These are phyloP conservation scores for Iris macrosiphon DNA, from an alignment of 106 monocot genomes.

Conservation along the genomic window DNA sequence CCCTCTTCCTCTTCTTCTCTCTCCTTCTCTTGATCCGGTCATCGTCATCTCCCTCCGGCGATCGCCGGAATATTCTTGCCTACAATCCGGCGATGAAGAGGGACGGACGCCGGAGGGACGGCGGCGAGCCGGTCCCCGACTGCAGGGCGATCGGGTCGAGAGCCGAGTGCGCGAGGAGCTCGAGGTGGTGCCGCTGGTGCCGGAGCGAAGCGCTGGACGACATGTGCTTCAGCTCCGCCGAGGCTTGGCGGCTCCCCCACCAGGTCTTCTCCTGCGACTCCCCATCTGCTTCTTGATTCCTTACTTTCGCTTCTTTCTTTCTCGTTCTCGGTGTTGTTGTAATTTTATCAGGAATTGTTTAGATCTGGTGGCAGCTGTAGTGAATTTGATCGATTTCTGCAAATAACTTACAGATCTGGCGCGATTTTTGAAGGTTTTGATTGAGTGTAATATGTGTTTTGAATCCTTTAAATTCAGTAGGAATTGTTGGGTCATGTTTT, in stretches of 20 bases:
- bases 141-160: slow-evolving; percentile 37
- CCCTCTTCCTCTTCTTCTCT: slow-evolving; percentile 5
- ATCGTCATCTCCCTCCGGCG: background rate
- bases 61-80: slow-evolving; percentile 15
- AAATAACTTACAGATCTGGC: no score
- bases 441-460: no score
- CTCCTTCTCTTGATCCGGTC: slow-evolving; percentile 3
- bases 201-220: slow-evolving; percentile 69
- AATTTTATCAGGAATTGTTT: no score
- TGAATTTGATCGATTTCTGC: no score
- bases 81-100: slow-evolving; percentile 18
- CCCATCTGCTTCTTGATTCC: background rate
- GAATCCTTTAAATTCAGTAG: no score
- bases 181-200: slow-evolving; percentile 64
- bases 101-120: background rate
- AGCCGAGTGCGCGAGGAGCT: slow-evolving; percentile 24
- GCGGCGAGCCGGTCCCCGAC: slow-evolving; percentile 3
- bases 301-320: background rate
- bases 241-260: slow-evolving; percentile 70
- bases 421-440: no score
- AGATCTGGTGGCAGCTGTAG: no score
- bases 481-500: no score
- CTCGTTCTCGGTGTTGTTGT: no score
- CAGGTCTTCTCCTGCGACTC: slow-evolving; percentile 67
- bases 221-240: slow-evolving; percentile 65